Conservation (phyloP, 2,329 filamentous ascomycete genomes). For the Aspergillus sp. region DNA sequence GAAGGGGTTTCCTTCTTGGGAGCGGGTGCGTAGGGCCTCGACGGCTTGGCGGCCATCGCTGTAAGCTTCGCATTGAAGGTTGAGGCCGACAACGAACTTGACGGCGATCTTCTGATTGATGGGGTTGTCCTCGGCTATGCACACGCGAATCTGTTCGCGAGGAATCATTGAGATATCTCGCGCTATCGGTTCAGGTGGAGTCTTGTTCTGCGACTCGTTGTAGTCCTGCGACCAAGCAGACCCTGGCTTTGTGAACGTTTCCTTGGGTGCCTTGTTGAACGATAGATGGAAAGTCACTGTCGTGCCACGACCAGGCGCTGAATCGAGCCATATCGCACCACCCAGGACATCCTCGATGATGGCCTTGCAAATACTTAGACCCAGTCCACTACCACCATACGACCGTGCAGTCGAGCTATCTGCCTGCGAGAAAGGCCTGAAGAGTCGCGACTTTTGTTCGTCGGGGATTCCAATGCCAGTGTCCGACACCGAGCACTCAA, state of each 20-base stretch:
- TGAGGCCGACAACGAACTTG: conserved; percentile 77
- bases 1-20: conserved; percentile 65
- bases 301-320: conserved; percentile 54
- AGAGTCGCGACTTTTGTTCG: conserved; percentile 68
- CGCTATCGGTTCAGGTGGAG: conserved; percentile 39
- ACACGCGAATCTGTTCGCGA: conserved; percentile 72
- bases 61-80: conserved; percentile 80
- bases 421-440: conserved; percentile 87
- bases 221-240: conserved; percentile 44
- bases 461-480: conserved; percentile 86
- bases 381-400: conserved; percentile 85
- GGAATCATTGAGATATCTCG: conserved; percentile 65
- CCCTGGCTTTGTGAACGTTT: conserved; percentile 46
- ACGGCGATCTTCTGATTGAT: conserved; percentile 94
- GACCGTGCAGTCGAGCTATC: conserved; percentile 83
- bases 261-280: conserved; percentile 68
- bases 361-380: conserved; percentile 88
- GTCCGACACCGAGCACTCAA: conserved; percentile 80
- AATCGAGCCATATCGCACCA: conserved; percentile 74
- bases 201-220: conserved; percentile 35
- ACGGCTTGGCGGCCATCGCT: conserved; percentile 84
- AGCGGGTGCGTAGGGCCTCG: conserved; percentile 68
- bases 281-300: conserved; percentile 71
- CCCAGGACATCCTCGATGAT: conserved; percentile 89
- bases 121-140: conserved; percentile 88